Percentiles rank a stretch among this genome's conserved stretches.
Evolutionary conservation across 176 grass and related monocot genomes (phyloP).

Genomic region (Zea mays): DNA sequence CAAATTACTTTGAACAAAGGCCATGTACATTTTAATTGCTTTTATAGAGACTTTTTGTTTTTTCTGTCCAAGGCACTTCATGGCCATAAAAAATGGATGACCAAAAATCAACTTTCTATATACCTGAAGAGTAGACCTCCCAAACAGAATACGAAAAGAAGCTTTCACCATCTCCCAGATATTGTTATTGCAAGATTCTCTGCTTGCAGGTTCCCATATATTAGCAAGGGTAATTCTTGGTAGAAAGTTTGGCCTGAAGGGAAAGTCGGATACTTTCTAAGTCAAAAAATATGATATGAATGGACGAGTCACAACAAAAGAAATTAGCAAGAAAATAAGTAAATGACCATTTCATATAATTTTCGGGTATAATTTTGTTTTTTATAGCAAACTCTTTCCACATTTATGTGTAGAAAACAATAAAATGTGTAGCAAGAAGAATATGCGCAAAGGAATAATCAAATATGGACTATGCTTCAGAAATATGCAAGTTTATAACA

Average conservation of each 20-base stretch:
- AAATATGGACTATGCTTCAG: not conserved
- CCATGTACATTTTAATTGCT: conserved; percentile 9
- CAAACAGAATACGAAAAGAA: conserved; percentile 72
- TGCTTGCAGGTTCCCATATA: conserved; percentile 92
- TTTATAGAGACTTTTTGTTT: not conserved
- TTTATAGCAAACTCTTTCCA: not conserved
- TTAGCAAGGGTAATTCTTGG: conserved; percentile 92
- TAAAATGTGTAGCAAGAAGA: not conserved
- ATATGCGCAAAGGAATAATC: not conserved
- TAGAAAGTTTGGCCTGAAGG: conserved; percentile 72
- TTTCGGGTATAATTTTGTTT: not conserved
- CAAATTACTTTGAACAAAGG: not conserved
- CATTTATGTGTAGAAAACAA: not conserved
- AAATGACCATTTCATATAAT: not conserved
- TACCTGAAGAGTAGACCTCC: conserved; percentile 85
- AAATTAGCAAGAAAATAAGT: not conserved
- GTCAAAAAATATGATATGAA: not conserved
- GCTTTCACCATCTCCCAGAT: conserved; percentile 78
- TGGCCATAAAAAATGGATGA: conserved; percentile 6
- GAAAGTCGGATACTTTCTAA: conserved; percentile 1
- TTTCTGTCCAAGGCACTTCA: conserved; percentile 1
- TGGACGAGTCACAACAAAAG: not conserved
- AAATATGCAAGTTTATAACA: not conserved
- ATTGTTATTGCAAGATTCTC: conserved; percentile 71
- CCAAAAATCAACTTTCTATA: conserved; percentile 18